Conservation (phyloP, 805 yeast species). For the Yarrowia divulgata region DNA sequence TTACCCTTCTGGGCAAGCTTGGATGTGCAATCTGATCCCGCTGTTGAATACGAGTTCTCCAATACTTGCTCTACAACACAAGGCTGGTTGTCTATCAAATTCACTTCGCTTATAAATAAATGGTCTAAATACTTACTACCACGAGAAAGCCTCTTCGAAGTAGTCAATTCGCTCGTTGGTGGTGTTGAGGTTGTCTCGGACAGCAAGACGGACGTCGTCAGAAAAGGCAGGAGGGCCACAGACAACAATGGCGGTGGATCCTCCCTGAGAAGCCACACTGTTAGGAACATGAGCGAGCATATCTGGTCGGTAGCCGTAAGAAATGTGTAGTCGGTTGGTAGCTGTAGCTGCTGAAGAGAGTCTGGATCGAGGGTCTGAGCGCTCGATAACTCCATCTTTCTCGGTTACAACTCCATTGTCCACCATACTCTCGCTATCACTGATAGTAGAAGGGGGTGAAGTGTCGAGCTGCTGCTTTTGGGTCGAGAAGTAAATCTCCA, state of each 20-base stretch:
- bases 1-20: background rate
- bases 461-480: slow-evolving; percentile 4
- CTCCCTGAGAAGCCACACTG: slow-evolving; percentile 5
- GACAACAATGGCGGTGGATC: slow-evolving; percentile 28
- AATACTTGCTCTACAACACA: no score
- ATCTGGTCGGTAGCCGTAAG: slow-evolving; percentile 51
- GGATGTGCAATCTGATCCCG: no score
- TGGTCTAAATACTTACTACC: slow-evolving; percentile 53
- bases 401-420: background rate
- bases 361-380: background rate
- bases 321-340: slow-evolving; percentile 14
- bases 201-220: slow-evolving; percentile 61
- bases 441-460: background rate
- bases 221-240: slow-evolving; percentile 70
- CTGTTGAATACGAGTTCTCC: no score
- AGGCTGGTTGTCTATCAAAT: background rate
- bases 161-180: slow-evolving; percentile 60
- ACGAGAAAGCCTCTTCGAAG: slow-evolving; percentile 71
- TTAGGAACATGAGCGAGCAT: slow-evolving; percentile 27
- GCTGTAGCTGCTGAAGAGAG: slow-evolving; percentile 13
- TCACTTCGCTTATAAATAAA: background rate
- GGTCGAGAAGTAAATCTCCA: slow-evolving; percentile 26
- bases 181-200: slow-evolving; percentile 54
- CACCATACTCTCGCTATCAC: slow-evolving; percentile 8
- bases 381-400: background rate